Conservation (phyloP, 2,329 filamentous ascomycete species). For the Fusarium denticulatum region DNA sequence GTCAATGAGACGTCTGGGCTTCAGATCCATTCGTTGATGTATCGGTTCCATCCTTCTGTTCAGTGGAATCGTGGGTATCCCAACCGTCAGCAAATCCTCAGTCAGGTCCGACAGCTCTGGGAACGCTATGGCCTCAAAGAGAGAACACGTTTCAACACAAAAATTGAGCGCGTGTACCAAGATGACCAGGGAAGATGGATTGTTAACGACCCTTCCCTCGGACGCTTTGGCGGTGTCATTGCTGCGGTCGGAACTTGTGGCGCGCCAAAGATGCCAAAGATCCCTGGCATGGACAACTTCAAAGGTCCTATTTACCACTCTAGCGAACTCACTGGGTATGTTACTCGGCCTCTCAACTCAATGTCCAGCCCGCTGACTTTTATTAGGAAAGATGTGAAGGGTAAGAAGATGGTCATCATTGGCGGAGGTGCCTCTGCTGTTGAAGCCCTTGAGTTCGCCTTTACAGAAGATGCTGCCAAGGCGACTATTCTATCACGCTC, state of each 20-base stretch:
- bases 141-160: constrained; percentile 76
- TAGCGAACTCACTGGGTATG: constrained; percentile 72
- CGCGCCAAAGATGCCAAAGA: constrained; percentile 75
- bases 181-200: constrained; percentile 78
- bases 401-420: constrained; percentile 79
- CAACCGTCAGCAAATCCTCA: constrained; percentile 77
- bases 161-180: constrained; percentile 75
- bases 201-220: constrained; percentile 76
- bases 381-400: constrained; percentile 70
- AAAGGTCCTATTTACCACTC: constrained; percentile 79
- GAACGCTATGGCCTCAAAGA: constrained; percentile 76
- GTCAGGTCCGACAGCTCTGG: constrained; percentile 78
- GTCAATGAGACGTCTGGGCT: constrained; percentile 86
- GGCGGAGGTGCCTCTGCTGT: constrained; percentile 85
- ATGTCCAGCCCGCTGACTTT: constrained; percentile 25
- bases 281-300: constrained; percentile 78
- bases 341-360: fast-evolving
- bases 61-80: constrained; percentile 82
- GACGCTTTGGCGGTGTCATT: constrained; percentile 81
- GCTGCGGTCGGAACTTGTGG: constrained; percentile 84
- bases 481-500: constrained; percentile 79
- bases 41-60: constrained; percentile 85
- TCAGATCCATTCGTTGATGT: constrained; percentile 88
- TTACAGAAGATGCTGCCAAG: constrained; percentile 71
- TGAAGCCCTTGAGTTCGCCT: constrained; percentile 83